Evolutionary conservation across 345 rosid species (phyloP), one percentile per base, ranked within the genome.

Genomic region (Euclidium syriacum): DNA sequence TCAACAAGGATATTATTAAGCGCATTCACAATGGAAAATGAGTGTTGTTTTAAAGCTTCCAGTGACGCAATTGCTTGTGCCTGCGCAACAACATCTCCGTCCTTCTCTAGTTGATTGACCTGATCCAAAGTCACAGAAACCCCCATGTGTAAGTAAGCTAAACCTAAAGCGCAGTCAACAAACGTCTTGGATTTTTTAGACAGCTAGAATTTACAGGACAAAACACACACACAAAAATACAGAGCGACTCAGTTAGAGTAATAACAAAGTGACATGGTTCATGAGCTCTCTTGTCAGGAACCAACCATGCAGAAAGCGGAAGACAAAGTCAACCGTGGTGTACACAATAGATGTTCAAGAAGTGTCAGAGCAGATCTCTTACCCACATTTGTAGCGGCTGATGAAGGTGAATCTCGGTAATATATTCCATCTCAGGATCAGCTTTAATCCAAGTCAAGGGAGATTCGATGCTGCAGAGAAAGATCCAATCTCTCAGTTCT

Each of bases 351-450:
- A 54, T 39, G 51, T 49, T 40, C 26, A 48, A 40, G 52, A 39
- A 48, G 44, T 49, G 8, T 49, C 54, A 19, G 41, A 59, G 65
- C 36, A 23, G 65, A 62, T 60, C 68, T 41, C 96, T 80, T 85
- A 90, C 99, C 97, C 99, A 94, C 99, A 90, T 94, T 85, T 87
- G 99, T 50, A 94, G 85, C 62, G 99, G 97, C 83, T 94, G 99
- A 75, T 85, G 89, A 71, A 90, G 83, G 70, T 94, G 95, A 79
- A 90, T 77, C 80, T 89, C 99, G 65, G 97, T 85, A 66, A 94
- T 83, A 68, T 94, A 90, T 73, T 94, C 99, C 91, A 94, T 90
- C 78, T 94, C 99, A 26, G 99, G 96, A 69, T 94, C 99, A 46
- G 95, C 96, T 78, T 96, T 84, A 64, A 94, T 83, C 97, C 99